Base-by-base conservation (phyloP, 139 green algal species). In the Edaphochlamys debaryana region DNA sequence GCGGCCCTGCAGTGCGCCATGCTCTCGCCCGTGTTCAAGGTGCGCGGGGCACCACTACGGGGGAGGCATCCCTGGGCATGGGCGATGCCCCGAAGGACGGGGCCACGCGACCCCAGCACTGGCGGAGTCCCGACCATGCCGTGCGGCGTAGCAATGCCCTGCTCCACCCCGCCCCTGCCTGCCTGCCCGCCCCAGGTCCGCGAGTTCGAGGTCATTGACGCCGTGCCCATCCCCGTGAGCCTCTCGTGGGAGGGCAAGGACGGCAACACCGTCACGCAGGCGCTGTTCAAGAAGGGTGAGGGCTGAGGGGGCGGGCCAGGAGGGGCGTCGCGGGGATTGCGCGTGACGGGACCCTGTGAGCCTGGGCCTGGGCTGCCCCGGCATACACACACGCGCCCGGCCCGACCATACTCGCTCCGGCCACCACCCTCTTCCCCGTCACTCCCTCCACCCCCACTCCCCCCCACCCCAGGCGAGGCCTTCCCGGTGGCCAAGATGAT, bases 1-100 rank as follows among this genome's bases (percentile, higher is more conserved):
- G 97, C 93, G 63, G 98, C 98, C 34, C 92, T 99, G 85, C 96
- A 99, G 89, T 98, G 96, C 87, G 98, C 98, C 69, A 99, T 99
- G 97, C 95, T 99, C 56, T 96, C 89, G 60, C 98, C 98, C 80
- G 92, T 96, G 50, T 99, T 99, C 93, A 94, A 92, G 88, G 90
- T 89, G 22, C 13, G 48, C n/a, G 67, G 50, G 50, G 50, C 50
- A 3, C 20, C 25, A n/a, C n/a, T n/a, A n/a, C n/a, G 32, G 22
- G 74, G 66, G 64, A n/a, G 40, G 37, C 11, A 72, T 63, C 42
- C 36, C 3, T 79, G 80, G 23, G 23, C 32, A 22, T n/a, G 60
- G 9, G 9, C 79, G 37, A 36, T 20, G 60, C 32, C n/a, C n/a
- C n/a, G n/a, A n/a, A n/a, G n/a, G n/a, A n/a, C n/a, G n/a, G n/a